A percentile compares a stretch with the other conserved stretches of the same genome.
Conservation (phyloP, 352 stramenopile species). For the Phytophthora rubi region DNA sequence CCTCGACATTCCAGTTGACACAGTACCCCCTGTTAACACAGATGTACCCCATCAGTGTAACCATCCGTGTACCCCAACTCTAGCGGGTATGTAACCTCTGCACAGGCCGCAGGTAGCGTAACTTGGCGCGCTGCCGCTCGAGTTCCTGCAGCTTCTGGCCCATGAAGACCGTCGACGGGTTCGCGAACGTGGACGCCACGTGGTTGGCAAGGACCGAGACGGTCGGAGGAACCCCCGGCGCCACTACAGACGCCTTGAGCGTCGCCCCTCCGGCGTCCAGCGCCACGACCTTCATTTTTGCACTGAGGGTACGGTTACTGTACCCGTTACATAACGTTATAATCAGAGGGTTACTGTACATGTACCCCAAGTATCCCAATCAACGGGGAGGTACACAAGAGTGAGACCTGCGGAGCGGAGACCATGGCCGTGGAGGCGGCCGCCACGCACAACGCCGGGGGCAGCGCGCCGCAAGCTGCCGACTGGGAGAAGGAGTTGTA, state of each 20-base stretch:
- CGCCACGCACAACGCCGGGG: background rate
- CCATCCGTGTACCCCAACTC: constrained; percentile 10
- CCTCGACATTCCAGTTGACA: constrained; percentile 84
- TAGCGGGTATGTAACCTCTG: constrained; percentile 37
- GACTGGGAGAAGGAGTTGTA: constrained; percentile 40
- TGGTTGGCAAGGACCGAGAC: constrained; percentile 54
- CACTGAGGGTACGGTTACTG: too few relatives aligned
- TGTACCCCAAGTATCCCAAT: background rate
- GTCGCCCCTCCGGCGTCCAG: constrained; percentile 68
- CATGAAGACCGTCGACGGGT: constrained; percentile 34
- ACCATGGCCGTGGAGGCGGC: constrained; percentile 9
- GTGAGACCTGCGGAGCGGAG: too few relatives aligned
- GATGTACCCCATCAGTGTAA: background rate
- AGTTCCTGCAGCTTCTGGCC: constrained; percentile 60
- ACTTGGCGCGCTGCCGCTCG: constrained; percentile 56
- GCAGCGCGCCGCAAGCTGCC: background rate
- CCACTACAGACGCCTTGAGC: constrained; percentile 66
- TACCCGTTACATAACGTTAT: too few relatives aligned
- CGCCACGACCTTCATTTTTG: constrained; percentile 45
- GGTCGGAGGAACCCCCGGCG: background rate
- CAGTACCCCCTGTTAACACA: constrained; percentile 64
- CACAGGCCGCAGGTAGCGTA: constrained; percentile 52
- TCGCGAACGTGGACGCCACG: constrained; percentile 40
- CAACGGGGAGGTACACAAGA: constrained; percentile 11
- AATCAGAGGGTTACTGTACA: too few relatives aligned